A percentile compares a stretch with the other conserved stretches of the same genome.
Conservation (phyloP, 208 protist species). For the Trichomonas tenax region DNA sequence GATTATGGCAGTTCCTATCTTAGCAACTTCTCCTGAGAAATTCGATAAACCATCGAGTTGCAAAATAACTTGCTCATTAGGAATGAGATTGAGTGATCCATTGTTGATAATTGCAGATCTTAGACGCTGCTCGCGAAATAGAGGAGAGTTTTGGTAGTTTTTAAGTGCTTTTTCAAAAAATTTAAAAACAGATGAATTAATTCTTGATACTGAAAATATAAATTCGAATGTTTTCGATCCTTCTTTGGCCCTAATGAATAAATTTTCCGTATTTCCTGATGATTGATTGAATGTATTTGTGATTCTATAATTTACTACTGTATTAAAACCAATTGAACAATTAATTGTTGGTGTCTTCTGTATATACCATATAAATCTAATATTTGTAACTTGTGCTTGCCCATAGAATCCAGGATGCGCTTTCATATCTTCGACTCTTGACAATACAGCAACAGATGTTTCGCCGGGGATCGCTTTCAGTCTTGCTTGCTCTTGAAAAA, state of each 20-base stretch:
- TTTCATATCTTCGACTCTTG: constrained; percentile 3
- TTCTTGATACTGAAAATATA: neutral
- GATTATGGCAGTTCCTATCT: neutral
- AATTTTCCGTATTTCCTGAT: neutral
- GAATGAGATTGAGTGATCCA: neutral
- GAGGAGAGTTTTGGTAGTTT: neutral
- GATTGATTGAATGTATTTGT: neutral
- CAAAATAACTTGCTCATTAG: neutral
- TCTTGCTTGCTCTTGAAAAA: neutral
- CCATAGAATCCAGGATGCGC: no score
- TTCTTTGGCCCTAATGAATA: neutral
- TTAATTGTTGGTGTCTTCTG: neutral
- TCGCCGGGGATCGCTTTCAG: neutral
- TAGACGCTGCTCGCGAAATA: neutral
- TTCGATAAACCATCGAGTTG: neutral
- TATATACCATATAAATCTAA: neutral
- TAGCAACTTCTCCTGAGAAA: neutral
- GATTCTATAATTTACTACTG: neutral
- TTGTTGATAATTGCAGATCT: neutral
- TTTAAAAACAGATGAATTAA: neutral
- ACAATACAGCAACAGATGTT: neutral
- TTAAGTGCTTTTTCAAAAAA: neutral
- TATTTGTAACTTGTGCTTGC: neutral
- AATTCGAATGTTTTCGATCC: neutral
- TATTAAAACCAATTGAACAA: neutral